A percentile compares a stretch with the other conserved stretches of the same genome.
Conservation (phyloP, 257 asterid genomes). For the Solanum chiquidenum region DNA sequence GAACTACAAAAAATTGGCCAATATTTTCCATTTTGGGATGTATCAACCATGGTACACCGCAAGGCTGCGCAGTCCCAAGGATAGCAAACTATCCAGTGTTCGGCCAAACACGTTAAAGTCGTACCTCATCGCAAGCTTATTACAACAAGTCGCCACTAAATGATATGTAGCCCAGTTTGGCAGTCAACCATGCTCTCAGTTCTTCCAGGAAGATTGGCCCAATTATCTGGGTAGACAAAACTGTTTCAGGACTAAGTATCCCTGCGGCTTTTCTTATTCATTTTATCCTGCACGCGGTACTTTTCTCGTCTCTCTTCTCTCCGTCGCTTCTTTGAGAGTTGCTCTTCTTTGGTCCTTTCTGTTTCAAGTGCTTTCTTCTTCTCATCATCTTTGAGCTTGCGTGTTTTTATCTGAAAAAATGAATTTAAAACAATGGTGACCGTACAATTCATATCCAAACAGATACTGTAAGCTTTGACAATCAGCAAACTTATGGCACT, state of each 20-base stretch:
- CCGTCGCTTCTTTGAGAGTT: conserved; percentile 57
- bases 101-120: neutral
- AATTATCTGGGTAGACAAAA: neutral
- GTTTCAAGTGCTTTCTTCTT: conserved; percentile 51
- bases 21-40: neutral
- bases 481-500: neutral
- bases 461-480: neutral
- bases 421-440: neutral
- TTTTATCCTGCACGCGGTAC: conserved; percentile 62
- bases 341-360: conserved; percentile 70
- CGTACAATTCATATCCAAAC: neutral
- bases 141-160: neutral
- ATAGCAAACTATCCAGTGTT: neutral
- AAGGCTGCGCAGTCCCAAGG: neutral
- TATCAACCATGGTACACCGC: neutral
- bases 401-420: conserved; percentile 43
- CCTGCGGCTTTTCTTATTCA: conserved; percentile 61
- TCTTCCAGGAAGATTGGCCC: neutral
- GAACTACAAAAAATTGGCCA: neutral
- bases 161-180: neutral
- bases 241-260: neutral
- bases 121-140: neutral
- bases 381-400: conserved; percentile 48
- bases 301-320: conserved; percentile 83
- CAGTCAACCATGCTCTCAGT: neutral